phyloP scores from a whole-genome alignment of 495 filamentous ascomycete species.

The Aspergillus bridgeri region DNA sequence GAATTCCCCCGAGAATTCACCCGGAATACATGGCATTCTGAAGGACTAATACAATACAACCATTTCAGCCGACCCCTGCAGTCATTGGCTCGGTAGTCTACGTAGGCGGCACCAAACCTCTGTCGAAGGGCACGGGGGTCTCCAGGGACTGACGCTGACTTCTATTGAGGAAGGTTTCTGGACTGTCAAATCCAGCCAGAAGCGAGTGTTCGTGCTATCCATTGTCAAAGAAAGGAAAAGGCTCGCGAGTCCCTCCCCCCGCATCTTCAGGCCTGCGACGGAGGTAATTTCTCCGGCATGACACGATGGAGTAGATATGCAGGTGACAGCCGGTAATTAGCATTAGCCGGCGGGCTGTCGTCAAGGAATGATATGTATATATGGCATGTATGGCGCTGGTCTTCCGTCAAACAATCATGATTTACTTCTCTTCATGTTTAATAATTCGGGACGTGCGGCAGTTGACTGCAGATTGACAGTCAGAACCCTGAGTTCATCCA shows the following conservation, averaged over 20 bases:
- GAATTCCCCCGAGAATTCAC: not conserved
- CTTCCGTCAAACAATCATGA: not conserved
- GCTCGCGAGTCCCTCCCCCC: not conserved
- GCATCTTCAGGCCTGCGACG: not conserved
- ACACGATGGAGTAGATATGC: not conserved
- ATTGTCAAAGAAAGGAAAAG: not conserved
- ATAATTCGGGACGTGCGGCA: not conserved
- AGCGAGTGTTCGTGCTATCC: not conserved
- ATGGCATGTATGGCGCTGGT: not conserved
- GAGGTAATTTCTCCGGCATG: not conserved
- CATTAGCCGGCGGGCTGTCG: not conserved
- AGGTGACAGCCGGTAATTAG: not conserved
- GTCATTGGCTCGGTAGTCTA: not conserved
- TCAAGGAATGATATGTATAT: not conserved
- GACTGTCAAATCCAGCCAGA: not conserved
- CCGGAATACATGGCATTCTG: slow-evolving; percentile 3
- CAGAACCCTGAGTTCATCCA: too few species aligned
- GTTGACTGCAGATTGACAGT: not conserved
- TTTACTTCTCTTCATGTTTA: not conserved
- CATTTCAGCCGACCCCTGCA: not conserved
- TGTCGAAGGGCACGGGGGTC: not conserved
- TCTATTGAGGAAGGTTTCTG: not conserved
- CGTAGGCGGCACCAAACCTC: not conserved
- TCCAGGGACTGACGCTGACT: not conserved
- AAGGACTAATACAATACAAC: not conserved